Percentiles rank a stretch among this genome's conserved stretches.
phyloP scores from a whole-genome alignment of 2,329 filamentous ascomycete species.

The Beauveria rudraprayagi region DNA sequence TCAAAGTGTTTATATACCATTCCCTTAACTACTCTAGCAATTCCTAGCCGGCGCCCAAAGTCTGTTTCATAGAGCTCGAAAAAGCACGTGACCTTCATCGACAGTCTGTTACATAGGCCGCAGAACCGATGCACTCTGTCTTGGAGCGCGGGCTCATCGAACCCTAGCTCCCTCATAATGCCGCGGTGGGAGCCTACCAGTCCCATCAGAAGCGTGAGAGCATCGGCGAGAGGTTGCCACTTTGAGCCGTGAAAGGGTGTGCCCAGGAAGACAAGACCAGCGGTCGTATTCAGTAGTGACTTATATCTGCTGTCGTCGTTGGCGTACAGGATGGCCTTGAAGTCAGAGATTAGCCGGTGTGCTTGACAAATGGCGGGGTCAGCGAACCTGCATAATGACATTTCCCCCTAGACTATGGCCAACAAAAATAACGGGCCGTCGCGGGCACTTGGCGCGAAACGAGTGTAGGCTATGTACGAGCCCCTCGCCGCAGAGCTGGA shows the following conservation, averaged over 20 bases:
- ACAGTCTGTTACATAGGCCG: no score
- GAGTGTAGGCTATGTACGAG: conserved; percentile 12
- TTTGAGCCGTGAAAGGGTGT: conserved; percentile 15
- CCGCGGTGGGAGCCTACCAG: conserved; percentile 14
- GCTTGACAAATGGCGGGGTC: no score
- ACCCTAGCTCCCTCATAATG: conserved; percentile 12
- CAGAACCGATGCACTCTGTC: conserved; percentile 16
- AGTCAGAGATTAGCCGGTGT: background rate
- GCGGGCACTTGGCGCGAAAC: conserved; percentile 5
- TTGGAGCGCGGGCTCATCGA: conserved; percentile 11
- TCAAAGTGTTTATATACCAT: no score
- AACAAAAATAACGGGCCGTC: conserved; percentile 16
- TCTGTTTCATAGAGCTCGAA: no score
- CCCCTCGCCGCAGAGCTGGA: conserved; percentile 16
- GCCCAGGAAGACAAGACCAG: conserved; percentile 15
- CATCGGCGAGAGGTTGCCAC: conserved; percentile 5
- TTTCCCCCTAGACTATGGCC: conserved; percentile 18
- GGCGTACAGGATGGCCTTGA: conserved; percentile 14
- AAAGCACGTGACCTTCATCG: no score
- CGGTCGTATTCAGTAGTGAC: conserved; percentile 2
- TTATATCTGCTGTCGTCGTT: conserved; percentile 10
- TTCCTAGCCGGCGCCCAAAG: no score
- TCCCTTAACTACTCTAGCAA: no score
- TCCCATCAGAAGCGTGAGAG: conserved; percentile 8
- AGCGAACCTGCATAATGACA: conserved; percentile 14